These are phyloP conservation scores for Nothophoma quercina DNA, from an alignment of 2,329 filamentous ascomycete genomes.

Conservation along the genomic window DNA sequence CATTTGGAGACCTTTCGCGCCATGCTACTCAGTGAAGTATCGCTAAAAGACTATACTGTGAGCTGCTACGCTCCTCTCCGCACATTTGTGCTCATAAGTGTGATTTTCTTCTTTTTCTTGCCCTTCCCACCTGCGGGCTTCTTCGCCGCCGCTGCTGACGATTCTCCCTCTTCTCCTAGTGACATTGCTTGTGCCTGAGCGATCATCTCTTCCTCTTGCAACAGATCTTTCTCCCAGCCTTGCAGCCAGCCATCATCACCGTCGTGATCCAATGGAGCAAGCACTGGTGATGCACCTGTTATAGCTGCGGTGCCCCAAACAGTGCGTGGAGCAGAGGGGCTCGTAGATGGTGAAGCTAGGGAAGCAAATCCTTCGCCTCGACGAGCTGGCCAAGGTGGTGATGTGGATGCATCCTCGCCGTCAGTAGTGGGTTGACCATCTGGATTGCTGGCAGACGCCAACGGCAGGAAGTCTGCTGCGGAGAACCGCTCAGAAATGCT, in stretches of 20 bases:
- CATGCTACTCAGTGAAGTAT: constrained; percentile 34
- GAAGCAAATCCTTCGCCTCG: constrained; percentile 67
- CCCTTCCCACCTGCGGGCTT: constrained; percentile 59
- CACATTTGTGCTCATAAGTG: constrained; percentile 71
- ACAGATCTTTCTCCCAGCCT: constrained; percentile 80
- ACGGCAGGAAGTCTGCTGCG: constrained; percentile 56
- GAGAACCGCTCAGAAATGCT: constrained; percentile 62
- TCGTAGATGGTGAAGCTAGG: constrained; percentile 80
- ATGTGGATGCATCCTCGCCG: constrained; percentile 50
- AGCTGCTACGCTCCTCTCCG: constrained; percentile 59
- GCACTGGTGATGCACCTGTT: constrained; percentile 62
- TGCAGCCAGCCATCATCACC: constrained; percentile 85
- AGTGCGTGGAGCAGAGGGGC: constrained; percentile 76
- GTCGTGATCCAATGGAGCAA: constrained; percentile 51
- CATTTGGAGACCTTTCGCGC: constrained; percentile 32
- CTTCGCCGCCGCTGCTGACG: constrained; percentile 24
- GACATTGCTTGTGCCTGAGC: constrained; percentile 57
- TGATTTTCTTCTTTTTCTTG: constrained; percentile 74
- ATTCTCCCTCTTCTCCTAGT: constrained; percentile 33
- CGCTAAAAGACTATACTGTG: constrained; percentile 13
- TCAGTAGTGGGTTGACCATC: constrained; percentile 37
- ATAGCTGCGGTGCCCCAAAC: constrained; percentile 91
- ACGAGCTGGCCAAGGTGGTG: constrained; percentile 60
- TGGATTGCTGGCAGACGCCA: constrained; percentile 38
- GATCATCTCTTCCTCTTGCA: constrained; percentile 64